These are phyloP conservation scores for Acorus calamus DNA, from an alignment of 106 monocot species.

Conservation along the genomic window DNA sequence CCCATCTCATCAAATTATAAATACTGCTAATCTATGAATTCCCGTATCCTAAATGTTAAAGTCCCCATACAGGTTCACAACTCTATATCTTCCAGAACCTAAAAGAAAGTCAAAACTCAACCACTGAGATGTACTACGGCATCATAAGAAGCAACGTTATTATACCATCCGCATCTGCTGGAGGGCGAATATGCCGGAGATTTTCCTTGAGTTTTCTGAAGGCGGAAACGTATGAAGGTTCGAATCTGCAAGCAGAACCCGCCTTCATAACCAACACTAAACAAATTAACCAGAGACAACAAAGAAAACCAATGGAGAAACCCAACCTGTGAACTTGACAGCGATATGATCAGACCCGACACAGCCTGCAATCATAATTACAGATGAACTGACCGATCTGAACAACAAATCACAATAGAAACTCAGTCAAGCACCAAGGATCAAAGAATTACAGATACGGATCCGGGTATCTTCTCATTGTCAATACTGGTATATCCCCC, in stretches of 20 bases:
- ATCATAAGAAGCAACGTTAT: neutral
- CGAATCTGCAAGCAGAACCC: slow-evolving; percentile 36
- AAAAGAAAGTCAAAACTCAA: no score
- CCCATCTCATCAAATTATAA: no score
- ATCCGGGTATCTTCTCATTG: slow-evolving; percentile 61
- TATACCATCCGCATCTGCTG: slow-evolving; percentile 71
- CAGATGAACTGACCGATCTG: slow-evolving; percentile 3
- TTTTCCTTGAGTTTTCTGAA: slow-evolving; percentile 42
- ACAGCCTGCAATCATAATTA: slow-evolving; percentile 32
- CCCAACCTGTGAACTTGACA: slow-evolving; percentile 58
- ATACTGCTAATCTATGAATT: no score
- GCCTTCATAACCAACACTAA: neutral
- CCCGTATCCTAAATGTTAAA: no score
- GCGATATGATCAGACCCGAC: slow-evolving; percentile 28
- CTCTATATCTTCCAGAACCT: no score
- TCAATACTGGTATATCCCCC: slow-evolving; percentile 75
- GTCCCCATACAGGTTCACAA: no score
- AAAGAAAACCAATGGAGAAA: neutral
- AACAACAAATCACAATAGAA: slow-evolving; percentile 1
- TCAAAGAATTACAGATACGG: slow-evolving; percentile 36
- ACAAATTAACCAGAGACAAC: neutral
- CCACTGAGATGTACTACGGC: no score
- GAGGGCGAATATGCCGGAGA: slow-evolving; percentile 48
- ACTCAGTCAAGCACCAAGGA: neutral
- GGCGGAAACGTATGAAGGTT: slow-evolving; percentile 72